Base-by-base conservation (phyloP, 441 rosid species). In the Adansonia gregorii region DNA sequence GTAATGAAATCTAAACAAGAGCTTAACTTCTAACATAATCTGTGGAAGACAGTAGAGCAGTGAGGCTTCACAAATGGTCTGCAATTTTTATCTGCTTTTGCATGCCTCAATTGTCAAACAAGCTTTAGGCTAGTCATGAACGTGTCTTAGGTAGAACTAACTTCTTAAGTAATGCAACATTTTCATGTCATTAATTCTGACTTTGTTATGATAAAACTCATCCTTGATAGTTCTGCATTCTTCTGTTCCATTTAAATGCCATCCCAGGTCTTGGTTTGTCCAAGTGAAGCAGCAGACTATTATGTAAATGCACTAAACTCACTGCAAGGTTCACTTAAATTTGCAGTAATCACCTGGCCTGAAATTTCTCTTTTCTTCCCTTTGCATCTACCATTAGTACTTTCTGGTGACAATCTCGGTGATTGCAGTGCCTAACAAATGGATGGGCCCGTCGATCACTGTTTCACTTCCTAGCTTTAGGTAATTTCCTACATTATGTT, bases 401-500 rank as follows among this genome's bases (percentile, higher is more conserved):
- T 67, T 75, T 65, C 31, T 80, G 63, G 55, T 74, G 43, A 66
- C 67, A 70, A 51, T 52, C 63, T 71, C 69, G 54, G 48, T 22
- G 55, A 71, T 79, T 45, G 78, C 85, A 86, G 89, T 76, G 71
- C 85, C 91, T 14, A 77, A 82, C 81, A 82, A 81, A 58, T 90
- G 97, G 94, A 87, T 69, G 83, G 93, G 95, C 27, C 97, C 97
- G 67, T 61, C 80, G 65, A 84, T 94, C 78, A 92, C 80, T 76
- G 83, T 96, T 94, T 91, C 92, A 5, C 91, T 96, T 15, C 98
- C 99, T 31, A 96, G 97, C 82, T 94, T 89, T 77, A 96, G 99
- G 99, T 96, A 82, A 79, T 51, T 27, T 52, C 72, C 17, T 17
- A 31, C 59, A 14, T 35, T 35, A 19, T 20, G 1, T 67, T 14